Base-by-base conservation (phyloP, 176 grass and related monocot species). In the Eleusine coracana region DNA sequence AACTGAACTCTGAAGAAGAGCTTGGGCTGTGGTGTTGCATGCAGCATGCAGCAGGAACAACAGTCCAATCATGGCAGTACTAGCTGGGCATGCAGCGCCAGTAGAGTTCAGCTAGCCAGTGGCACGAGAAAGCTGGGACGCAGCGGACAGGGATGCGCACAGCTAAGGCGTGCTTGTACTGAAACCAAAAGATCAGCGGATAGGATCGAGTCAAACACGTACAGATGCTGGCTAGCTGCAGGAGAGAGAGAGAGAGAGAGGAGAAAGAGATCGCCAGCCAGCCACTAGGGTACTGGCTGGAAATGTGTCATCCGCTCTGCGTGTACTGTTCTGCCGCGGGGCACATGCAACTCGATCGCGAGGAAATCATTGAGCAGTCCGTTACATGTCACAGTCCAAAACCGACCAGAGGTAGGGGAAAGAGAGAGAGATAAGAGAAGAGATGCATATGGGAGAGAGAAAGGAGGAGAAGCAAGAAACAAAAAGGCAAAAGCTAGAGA, bases 281-380 rank as follows among this genome's bases (percentile, higher is more conserved):
- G 72, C 71, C 75, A 73, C 40, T 62, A 73, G 45, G 31, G 49
- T 59, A 84, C 75, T 54, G 76, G 87, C 82, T 25, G 66, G 89
- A 88, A 75, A 88, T 82, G 82, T 83, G 87, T 88, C 83, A 82
- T 62, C 88, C 63, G 67, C 68, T 88, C 74, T 37, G 68, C 82
- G 77, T 79, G 86, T 72, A 80, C 87, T 73, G 48, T 48, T 73
- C 85, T 88, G 87, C 25, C 29, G 56, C 82, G 79, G 85, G 75
- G 75, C 89, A 90, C 89, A 94, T 89, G 87, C 86, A 85, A 86
- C 64, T 76, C 75, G 37, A 82, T 73, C 88, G 82, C 82, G 75
- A 84, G 56, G 84, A 86, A 90, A 98, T 93, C 89, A 95, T 89
- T 90, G 86, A 93, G 85, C 83, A 80, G 89, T 91, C 92, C 89